Conservation (phyloP, 306 rosid species). For the Vigna hirtella region DNA sequence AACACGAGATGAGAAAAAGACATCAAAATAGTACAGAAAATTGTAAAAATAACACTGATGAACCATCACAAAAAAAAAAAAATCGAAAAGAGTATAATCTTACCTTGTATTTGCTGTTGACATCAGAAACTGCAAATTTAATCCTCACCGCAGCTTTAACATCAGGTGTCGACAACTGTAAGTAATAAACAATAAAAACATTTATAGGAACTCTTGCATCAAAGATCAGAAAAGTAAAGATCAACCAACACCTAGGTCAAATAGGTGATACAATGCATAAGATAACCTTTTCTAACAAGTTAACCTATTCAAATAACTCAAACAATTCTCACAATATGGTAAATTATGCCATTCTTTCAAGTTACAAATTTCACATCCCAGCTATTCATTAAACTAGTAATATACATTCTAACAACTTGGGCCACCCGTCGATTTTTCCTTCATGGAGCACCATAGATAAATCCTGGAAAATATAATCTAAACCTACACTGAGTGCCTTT, state of each 20-base stretch:
- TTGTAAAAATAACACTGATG: constrained; percentile 21
- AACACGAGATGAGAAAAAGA: neutral
- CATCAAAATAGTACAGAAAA: constrained; percentile 8
- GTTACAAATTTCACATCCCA: neutral
- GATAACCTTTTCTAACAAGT: no score
- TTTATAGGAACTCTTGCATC: no score
- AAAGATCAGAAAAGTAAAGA: no score
- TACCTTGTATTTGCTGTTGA: constrained; percentile 72
- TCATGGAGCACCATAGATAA: neutral
- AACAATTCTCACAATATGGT: neutral
- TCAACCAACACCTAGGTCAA: no score
- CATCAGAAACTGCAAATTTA: constrained; percentile 59
- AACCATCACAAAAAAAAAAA: constrained; percentile 27
- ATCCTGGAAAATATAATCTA: constrained; percentile 4
- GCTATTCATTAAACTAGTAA: neutral
- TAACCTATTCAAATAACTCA: no score
- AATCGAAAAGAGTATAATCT: constrained; percentile 15
- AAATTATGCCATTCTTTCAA: neutral
- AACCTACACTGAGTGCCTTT: neutral
- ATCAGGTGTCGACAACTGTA: constrained; percentile 52
- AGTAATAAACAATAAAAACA: constrained; percentile 41
- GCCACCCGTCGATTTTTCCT: neutral
- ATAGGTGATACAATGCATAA: no score
- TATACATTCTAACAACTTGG: neutral
- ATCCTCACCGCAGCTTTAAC: constrained; percentile 45